phyloP scores from a whole-genome alignment of 371 early-diverging fungal species.

The Circinella minor region DNA sequence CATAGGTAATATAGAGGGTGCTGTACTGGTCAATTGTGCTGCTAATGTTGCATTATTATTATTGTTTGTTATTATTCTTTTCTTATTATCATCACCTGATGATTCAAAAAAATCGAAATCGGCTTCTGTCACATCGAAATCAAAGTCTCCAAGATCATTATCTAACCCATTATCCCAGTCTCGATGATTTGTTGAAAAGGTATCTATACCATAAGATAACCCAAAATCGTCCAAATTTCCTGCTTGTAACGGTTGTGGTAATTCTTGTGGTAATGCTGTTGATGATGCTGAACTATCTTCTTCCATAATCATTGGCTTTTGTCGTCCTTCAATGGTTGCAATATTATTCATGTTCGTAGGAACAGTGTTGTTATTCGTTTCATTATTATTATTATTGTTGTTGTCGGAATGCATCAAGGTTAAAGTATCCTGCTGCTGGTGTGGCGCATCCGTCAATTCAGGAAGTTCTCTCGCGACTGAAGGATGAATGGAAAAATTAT shows the following conservation, averaged over 20 bases:
- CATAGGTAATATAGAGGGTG: not conserved
- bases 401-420: not conserved
- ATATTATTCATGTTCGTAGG: not conserved
- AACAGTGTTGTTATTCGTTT: not conserved
- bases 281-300: not conserved
- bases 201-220: not conserved
- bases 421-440: no score
- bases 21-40: not conserved
- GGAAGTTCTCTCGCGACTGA: not conserved
- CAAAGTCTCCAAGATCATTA: conserved; percentile 46
- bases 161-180: conserved; percentile 40
- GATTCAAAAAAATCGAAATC: conserved; percentile 52
- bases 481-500: not conserved
- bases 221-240: conserved; percentile 11
- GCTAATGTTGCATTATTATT: not conserved
- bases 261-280: not conserved
- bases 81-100: not conserved
- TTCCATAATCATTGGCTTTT: not conserved
- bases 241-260: not conserved
- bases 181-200: not conserved
- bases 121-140: conserved; percentile 52
- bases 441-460: not conserved
- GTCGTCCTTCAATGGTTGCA: no score
- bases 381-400: not conserved
- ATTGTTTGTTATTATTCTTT: not conserved